Evolutionary conservation across 2,329 filamentous ascomycete genomes (phyloP).

Genomic region (Penicillium griseofulvum): DNA sequence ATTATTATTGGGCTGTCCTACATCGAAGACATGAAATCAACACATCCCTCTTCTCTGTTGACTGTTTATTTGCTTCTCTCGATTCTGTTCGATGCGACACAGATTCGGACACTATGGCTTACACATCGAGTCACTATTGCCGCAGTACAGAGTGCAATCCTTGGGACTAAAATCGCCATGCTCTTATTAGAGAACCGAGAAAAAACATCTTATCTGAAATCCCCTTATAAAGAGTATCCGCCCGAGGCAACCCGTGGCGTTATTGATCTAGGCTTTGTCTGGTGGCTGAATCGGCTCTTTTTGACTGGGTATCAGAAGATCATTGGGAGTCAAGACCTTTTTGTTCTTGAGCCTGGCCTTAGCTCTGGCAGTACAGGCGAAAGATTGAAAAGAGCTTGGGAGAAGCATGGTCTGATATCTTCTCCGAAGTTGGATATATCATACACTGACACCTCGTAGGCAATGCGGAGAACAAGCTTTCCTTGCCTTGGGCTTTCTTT

Average conservation of each 20-base stretch:
- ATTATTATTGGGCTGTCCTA: neutral
- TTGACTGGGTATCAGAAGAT: neutral
- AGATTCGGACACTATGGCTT: neutral
- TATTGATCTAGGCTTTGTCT: neutral
- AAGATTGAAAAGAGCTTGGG: neutral
- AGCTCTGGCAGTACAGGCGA: neutral
- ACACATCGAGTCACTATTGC: neutral
- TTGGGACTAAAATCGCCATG: neutral
- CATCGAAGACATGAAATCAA: neutral
- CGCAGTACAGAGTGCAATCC: neutral
- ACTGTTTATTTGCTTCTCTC: neutral
- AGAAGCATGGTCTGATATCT: neutral
- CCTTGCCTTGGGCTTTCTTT: neutral
- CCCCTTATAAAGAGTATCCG: neutral
- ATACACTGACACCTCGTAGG: neutral
- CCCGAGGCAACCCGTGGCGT: neutral
- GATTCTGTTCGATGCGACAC: neutral
- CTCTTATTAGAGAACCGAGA: neutral
- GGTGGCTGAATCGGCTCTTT: neutral
- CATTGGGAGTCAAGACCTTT: neutral
- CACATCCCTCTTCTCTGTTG: neutral
- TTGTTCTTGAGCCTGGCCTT: neutral
- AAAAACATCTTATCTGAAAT: neutral
- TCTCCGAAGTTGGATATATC: neutral
- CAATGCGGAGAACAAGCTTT: neutral